Evolutionary conservation across 331 rosid species (phyloP), one percentile per base, ranked within the genome.

Genomic region (Acacia pycnantha): DNA sequence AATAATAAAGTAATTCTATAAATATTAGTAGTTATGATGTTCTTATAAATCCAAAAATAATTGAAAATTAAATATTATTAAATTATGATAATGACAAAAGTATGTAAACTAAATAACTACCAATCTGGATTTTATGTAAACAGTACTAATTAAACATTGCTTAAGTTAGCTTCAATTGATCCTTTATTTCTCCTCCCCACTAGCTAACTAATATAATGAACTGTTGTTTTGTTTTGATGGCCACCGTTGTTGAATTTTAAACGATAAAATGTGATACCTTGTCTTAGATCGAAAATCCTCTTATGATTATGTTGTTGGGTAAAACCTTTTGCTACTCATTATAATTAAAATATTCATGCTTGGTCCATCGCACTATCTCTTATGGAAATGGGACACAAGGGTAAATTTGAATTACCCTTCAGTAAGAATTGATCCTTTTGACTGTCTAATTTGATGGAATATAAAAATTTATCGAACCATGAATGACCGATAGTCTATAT

Each of bases 381-480:
- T 26, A 35, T 27, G 73, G 88, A 73, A 69, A 81, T 70, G 82
- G 81, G 48, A n/a, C 59, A 69, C 29, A 37, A 46, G 82, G 89
- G 77, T 74, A 74, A 83, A 78, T 50, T 22, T 50, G 50, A 29
- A 44, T 70, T 70, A 70, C 75, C 74, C 53, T 22, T 22, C 54
- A 70, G 54, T 41, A 22, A 70, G 9, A 70, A 70, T 70, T 43
- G 21, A 12, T 82, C 74, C 67, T 53, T 86, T 83, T 86, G 83
- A 77, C 83, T 76, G 61, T 83, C 74, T 4, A 24, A 59, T 86
- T 72, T 73, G 48, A 77, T 83, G 75, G 72, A 83, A 80, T 47
- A 47, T 13, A 47, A 47, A 76, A 72, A 79, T 86, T 76, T 76
- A 76, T 76, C 6, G 40, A 68, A 29, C 5, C 41, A 29, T 24